A percentile compares a stretch with the other conserved stretches of the same genome.
Evolutionary conservation across 176 grass and related monocot genomes (phyloP).

Genomic region (Avena insularis): DNA sequence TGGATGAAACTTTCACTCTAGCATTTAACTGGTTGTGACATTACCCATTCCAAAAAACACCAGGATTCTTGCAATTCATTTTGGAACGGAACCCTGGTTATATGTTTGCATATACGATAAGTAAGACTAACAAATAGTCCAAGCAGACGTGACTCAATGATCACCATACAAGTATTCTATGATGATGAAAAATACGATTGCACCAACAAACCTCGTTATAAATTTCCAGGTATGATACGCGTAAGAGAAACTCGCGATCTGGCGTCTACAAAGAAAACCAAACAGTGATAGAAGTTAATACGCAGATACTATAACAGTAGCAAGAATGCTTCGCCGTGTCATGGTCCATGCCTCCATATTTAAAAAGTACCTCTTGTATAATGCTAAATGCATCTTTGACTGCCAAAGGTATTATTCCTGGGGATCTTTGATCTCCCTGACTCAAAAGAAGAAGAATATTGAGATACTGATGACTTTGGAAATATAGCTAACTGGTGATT

Average conservation of each 20-base stretch:
- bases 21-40: not conserved
- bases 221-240: conserved; percentile 99
- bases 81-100: conserved; percentile 11
- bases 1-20: not conserved
- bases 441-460: conserved; percentile 46
- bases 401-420: conserved; percentile 99
- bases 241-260: conserved; percentile 93
- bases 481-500: conserved; percentile 38
- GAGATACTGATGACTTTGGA: conserved; percentile 37
- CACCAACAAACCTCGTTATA: conserved; percentile 88
- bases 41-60: not conserved
- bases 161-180: conserved; percentile 25
- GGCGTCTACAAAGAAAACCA: conserved; percentile 67
- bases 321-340: not conserved
- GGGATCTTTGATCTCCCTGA: conserved; percentile 99
- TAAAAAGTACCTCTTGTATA: conserved; percentile 90
- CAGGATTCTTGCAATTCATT: not conserved
- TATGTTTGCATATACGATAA: conserved; percentile 8
- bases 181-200: conserved; percentile 25
- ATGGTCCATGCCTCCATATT: not conserved
- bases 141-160: conserved; percentile 24
- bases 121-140: not conserved
- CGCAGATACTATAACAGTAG: conserved; percentile 1
- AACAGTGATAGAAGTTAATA: conserved; percentile 35
- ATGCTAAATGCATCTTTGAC: conserved; percentile 99